A percentile compares a stretch with the other conserved stretches of the same genome.
phyloP scores from a whole-genome alignment of 345 rosid genomes.

The Eucalyptus viminalis region DNA sequence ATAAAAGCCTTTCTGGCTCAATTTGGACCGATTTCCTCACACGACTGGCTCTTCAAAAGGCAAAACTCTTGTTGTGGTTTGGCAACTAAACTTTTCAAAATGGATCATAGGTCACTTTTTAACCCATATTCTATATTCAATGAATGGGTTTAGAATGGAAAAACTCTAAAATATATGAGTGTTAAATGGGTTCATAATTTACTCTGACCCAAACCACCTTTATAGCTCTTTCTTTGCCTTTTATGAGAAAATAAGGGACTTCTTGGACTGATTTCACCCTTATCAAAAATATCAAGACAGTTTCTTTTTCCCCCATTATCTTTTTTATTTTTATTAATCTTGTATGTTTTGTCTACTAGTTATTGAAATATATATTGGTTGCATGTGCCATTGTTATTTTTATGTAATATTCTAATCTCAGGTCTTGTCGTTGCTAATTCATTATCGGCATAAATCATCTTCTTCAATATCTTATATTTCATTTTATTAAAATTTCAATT shows the following conservation, averaged over 20 bases:
- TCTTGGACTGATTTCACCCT: too few relatives aligned
- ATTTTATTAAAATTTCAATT: too few relatives aligned
- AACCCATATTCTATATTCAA: background rate
- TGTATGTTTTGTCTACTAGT: background rate
- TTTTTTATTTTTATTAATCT: too few relatives aligned
- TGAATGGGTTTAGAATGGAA: background rate
- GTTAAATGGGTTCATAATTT: background rate
- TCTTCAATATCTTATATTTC: background rate
- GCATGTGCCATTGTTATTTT: background rate
- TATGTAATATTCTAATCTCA: background rate
- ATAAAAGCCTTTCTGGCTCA: background rate
- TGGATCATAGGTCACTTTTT: background rate
- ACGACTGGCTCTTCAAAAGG: background rate
- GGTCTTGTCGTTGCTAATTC: background rate
- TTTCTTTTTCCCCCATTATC: background rate
- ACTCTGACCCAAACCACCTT: too few relatives aligned
- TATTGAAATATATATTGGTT: background rate
- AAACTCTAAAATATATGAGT: background rate
- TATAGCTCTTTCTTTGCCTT: background rate
- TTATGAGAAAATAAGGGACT: background rate
- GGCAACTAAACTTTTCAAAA: background rate
- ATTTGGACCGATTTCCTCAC: background rate
- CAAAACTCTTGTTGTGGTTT: background rate
- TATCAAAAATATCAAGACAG: too few relatives aligned
- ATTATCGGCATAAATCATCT: background rate